A percentile compares a stretch with the other conserved stretches of the same genome.
phyloP scores from a whole-genome alignment of 768 basidiomycete species.

The Trametes cubensis region DNA sequence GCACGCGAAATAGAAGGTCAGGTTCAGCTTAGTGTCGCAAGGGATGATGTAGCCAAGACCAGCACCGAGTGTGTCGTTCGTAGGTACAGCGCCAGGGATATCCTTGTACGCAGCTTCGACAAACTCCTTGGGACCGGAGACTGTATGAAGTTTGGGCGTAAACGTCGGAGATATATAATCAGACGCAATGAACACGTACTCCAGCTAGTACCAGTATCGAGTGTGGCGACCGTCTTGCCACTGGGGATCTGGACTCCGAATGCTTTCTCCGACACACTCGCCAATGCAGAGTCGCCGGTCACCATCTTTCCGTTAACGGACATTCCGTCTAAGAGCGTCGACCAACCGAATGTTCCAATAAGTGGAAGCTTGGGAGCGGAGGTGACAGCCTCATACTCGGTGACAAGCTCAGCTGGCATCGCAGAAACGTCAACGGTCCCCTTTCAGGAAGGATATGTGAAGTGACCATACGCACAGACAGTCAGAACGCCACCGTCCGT shows the following conservation, averaged over 20 bases:
- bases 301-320: not conserved
- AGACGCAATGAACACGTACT: not conserved
- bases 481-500: conserved; percentile 13
- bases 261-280: not conserved
- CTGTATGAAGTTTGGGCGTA: not conserved
- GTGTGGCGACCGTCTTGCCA: not conserved
- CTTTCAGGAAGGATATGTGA: not conserved
- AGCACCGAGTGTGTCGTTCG: not conserved
- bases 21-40: conserved; percentile 26
- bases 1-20: conserved; percentile 23
- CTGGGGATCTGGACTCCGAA: not conserved
- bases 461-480: not conserved
- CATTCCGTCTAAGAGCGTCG: not conserved
- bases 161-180: not conserved
- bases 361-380: not conserved
- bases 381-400: not conserved
- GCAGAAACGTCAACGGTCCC: not conserved
- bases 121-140: conserved; percentile 13
- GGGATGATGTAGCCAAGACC: conserved; percentile 17
- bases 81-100: conserved; percentile 19
- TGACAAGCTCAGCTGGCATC: not conserved
- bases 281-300: not conserved
- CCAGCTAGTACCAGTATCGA: not conserved
- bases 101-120: conserved; percentile 26
- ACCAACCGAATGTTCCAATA: not conserved